A percentile compares a stretch with the other conserved stretches of the same genome.
phyloP scores from a whole-genome alignment of 2,329 filamentous ascomycete species.

The Chaetothyriales sp. region DNA sequence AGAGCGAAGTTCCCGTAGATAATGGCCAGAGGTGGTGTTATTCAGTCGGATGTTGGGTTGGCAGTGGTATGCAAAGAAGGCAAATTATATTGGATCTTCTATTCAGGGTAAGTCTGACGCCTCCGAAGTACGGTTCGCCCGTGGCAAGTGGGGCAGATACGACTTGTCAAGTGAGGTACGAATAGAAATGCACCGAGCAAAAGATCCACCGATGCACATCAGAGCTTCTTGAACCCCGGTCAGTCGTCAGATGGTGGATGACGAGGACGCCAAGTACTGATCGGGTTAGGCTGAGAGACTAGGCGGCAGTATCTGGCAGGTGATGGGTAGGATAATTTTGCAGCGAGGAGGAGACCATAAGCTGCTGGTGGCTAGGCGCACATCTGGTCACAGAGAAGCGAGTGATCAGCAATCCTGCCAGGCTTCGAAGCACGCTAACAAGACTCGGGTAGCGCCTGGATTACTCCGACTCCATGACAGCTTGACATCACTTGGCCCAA shows the following conservation, averaged over 20 bases:
- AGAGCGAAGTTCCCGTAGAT: not conserved
- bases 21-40: conserved; percentile 4
- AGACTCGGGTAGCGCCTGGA: not conserved
- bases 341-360: conserved; percentile 7
- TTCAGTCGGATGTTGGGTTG: conserved; percentile 8
- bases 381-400: conserved; percentile 15
- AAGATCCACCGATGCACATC: conserved; percentile 13
- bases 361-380: conserved; percentile 17
- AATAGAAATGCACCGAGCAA: conserved; percentile 14
- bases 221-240: conserved; percentile 13
- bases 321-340: conserved; percentile 14
- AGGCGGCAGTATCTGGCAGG: conserved; percentile 14
- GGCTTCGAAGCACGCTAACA: not conserved
- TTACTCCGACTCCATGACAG: not conserved
- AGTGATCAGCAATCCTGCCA: conserved; percentile 17
- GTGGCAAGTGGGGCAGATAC: conserved; percentile 15
- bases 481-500: not conserved
- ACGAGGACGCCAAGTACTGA: conserved; percentile 16
- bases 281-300: conserved; percentile 14
- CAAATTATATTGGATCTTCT: conserved; percentile 11
- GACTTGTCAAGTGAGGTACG: conserved; percentile 11
- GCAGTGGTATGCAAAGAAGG: conserved; percentile 11
- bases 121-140: conserved; percentile 4
- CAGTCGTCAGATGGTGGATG: conserved; percentile 16
- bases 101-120: conserved; percentile 10